Base-by-base conservation (phyloP, 228 moss, liverwort and hornwort species). In the Sphagnum magellanicum region DNA sequence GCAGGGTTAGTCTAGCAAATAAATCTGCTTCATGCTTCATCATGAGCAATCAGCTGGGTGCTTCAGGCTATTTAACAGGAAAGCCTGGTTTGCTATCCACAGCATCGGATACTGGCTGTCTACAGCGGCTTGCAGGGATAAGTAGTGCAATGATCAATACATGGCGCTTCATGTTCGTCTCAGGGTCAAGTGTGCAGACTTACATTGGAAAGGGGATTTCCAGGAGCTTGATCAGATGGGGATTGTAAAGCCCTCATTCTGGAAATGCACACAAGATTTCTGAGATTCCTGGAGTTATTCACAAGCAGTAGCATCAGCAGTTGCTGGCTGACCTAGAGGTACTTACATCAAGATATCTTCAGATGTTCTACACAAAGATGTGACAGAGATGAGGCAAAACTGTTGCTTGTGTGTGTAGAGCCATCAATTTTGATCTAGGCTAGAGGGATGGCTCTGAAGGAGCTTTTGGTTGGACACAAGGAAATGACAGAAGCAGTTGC, bases 21-120 rank as follows among this genome's bases (percentile, higher is more conserved):
- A 94, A 4, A 87, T 98, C 68, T 89, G 98, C n/a, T 98, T 98
- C 61, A 90, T n/a, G 98, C 98, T 32, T 48, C 94, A 98, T 73
- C 94, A 98, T 50, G 98, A 98, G 69, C 98, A 98, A 64, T 98
- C 98, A 4, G 98, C 98, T 46, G 98, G 98, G 90, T 48, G 92
- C 90, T 8, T 87, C 94, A 0, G 98, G 98, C 4, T 94, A 90
- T 72, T 85, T 98, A 74, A 98, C 92, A 49, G 98, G 94, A 13
- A 98, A 94, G 66, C 98, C 98, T 5, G 94, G 92, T 16, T 89
- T 98, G 53, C 79, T 98, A 61, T 67, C 94, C 63, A 98, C 98
- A 0, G 98, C 94, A 16, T 98, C 98, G 0, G 98, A 94, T 4
- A 94, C 98, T 4, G 98, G 98, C 57, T 92, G 88, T n/a, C 92